Conservation (phyloP, 2,329 filamentous ascomycete genomes). For the Trichoderma polysporum region DNA sequence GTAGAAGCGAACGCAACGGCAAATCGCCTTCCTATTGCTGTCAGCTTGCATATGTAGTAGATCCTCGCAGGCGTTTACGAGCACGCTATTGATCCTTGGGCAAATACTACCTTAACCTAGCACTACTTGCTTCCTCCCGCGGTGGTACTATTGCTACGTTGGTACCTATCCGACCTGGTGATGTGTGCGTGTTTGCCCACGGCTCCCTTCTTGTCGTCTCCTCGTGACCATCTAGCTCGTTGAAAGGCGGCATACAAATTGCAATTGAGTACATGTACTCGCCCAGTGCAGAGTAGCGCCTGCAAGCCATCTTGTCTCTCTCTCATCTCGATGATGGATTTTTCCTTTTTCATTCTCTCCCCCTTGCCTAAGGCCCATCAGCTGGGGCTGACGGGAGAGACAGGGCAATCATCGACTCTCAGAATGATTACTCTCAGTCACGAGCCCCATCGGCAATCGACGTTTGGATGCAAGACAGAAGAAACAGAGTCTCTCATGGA, state of each 20-base stretch:
- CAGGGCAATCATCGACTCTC: constrained; percentile 5
- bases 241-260: not conserved
- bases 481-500: not conserved
- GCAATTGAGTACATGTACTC: not conserved
- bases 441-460: constrained; percentile 17
- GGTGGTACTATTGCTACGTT: not conserved
- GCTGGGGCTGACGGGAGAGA: constrained; percentile 8
- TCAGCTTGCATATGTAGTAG: not conserved
- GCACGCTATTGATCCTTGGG: constrained; percentile 12
- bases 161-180: not conserved
- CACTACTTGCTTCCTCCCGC: not conserved
- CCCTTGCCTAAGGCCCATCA: constrained; percentile 13
- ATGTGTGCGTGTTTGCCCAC: not conserved
- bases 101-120: not conserved
- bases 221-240: constrained; percentile 1
- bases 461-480: constrained; percentile 1
- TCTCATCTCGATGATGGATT: not conserved
- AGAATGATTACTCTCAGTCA: not conserved
- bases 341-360: not conserved
- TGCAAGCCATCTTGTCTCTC: not conserved
- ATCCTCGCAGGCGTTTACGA: not conserved
- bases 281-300: not conserved
- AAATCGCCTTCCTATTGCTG: not conserved
- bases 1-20: not conserved
- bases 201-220: not conserved